Percentiles rank a stretch among this genome's conserved stretches.
Evolutionary conservation across 192 early-diverging fungal species (phyloP).

Genomic region (Linnemannia hyalina): DNA sequence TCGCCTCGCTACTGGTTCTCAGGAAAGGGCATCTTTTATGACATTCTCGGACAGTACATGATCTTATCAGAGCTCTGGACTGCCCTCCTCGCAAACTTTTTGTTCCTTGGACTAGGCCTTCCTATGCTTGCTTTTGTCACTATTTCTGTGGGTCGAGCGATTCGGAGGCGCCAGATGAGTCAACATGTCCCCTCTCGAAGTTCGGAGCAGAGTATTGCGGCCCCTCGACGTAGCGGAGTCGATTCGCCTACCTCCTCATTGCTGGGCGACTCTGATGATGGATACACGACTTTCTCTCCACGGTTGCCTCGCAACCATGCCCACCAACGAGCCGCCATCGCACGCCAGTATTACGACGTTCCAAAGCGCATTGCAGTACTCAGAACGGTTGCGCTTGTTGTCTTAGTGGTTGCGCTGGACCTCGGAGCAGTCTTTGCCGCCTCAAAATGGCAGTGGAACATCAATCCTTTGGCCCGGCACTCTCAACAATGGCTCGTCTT

Average conservation of each 20-base stretch:
- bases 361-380: background rate
- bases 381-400: constrained; percentile 9
- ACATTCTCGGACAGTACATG: constrained; percentile 43
- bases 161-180: constrained; percentile 5
- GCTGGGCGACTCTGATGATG: constrained; percentile 35
- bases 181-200: background rate
- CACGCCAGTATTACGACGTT: background rate
- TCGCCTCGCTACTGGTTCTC: constrained; percentile 22
- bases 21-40: constrained; percentile 45
- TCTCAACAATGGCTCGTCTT: constrained; percentile 36
- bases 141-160: constrained; percentile 12
- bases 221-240: constrained; percentile 31
- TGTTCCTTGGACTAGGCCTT: constrained; percentile 37
- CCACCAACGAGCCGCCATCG: background rate
- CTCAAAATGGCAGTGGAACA: constrained; percentile 3
- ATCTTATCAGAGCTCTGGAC: constrained; percentile 30
- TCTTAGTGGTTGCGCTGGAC: constrained; percentile 19
- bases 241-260: constrained; percentile 22
- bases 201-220: background rate
- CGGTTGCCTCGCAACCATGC: constrained; percentile 3
- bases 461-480: constrained; percentile 28
- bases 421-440: constrained; percentile 8
- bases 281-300: constrained; percentile 15
- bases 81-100: constrained; percentile 9
- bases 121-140: constrained; percentile 19